phyloP scores from a whole-genome alignment of 805 yeast species.

The Lipomyces sp. region DNA sequence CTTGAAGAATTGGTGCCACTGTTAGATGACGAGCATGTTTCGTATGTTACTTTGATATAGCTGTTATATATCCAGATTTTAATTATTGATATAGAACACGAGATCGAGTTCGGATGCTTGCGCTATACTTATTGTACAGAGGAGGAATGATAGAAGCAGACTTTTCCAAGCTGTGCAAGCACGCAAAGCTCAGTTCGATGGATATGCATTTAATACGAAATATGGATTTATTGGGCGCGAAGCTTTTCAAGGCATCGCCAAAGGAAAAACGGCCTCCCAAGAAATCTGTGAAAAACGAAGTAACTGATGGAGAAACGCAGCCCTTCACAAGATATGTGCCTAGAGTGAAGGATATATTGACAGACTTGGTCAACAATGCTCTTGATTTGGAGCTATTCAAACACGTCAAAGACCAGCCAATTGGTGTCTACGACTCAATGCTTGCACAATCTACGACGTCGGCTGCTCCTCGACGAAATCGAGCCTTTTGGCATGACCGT shows the following conservation, averaged over 20 bases:
- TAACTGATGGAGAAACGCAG: slow-evolving; percentile 40
- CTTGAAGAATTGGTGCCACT: slow-evolving; percentile 65
- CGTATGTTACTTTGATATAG: slow-evolving; percentile 26
- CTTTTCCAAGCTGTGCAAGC: slow-evolving; percentile 68
- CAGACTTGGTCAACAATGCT: slow-evolving; percentile 53
- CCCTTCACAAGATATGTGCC: slow-evolving; percentile 67
- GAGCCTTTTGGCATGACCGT: slow-evolving; percentile 35
- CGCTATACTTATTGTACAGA: slow-evolving; percentile 76
- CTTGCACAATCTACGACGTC: slow-evolving; percentile 9
- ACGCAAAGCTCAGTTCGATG: slow-evolving; percentile 51
- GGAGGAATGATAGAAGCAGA: slow-evolving; percentile 81
- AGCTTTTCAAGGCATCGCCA: slow-evolving; percentile 53
- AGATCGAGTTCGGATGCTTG: slow-evolving; percentile 76
- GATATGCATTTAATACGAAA: slow-evolving; percentile 61
- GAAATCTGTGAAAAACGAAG: slow-evolving; percentile 20
- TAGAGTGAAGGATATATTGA: slow-evolving; percentile 64
- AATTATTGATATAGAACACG: slow-evolving; percentile 41
- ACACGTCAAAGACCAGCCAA: slow-evolving; percentile 74
- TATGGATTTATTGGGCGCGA: slow-evolving; percentile 63
- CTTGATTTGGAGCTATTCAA: slow-evolving; percentile 70
- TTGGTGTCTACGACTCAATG: slow-evolving; percentile 38
- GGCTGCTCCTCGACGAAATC: slow-evolving; percentile 24
- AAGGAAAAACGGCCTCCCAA: slow-evolving; percentile 51
- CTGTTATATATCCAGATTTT: neutral
- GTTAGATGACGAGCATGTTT: slow-evolving; percentile 52